Evolutionary conservation across 148 eudicot genomes (phyloP), one percentile per base, ranked within the genome.

Genomic region (Persicaria tinctoria): DNA sequence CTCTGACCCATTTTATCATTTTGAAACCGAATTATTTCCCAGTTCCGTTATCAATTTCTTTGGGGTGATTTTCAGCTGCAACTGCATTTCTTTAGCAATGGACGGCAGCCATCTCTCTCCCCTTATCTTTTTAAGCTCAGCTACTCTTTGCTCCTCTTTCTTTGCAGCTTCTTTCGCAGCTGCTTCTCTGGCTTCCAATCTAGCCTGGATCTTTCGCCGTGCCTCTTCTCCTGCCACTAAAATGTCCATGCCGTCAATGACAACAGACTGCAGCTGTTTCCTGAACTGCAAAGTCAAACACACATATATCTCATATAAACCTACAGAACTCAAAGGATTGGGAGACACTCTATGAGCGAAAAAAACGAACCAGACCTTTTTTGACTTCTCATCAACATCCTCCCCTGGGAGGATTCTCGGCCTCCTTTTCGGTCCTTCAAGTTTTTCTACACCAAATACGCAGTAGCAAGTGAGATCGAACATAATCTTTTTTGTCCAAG

Each of bases 71-170:
- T 66, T 66, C 13, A 14, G 8, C 70, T 41, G 70, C 72, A 51
- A 41, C 78, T 79, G 79, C 92, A 78, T 87, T 17, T 88, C 82
- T 84, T 82, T 86, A 56, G 94, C 90, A 59, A 92, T 80, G 55
- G 92, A 84, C 70, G 97, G 99, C 71, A 95, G 85, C 99, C 99
- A 87, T 86, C 83, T 84, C 78, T 90, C 92, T 9, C 95, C 92
- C 51, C 89, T 77, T 47, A 84, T 78, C 75, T 77, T 89, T 87
- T 87, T 91, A 71, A 91, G 82, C 71, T 83, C 81, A 6, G 86
- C 88, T 11, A 92, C 85, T 81, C 97, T 84, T 80, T 92, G 89
- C 77, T 90, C 98, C 82, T 92, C 98, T 76, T 79, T 85, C 80
- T 87, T 85, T 13, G 90, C 88, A 80, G 96, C 93, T 74, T 89